Evolutionary conservation across 129 eudicot species (phyloP).

Genomic region (Sambucus nigra): DNA sequence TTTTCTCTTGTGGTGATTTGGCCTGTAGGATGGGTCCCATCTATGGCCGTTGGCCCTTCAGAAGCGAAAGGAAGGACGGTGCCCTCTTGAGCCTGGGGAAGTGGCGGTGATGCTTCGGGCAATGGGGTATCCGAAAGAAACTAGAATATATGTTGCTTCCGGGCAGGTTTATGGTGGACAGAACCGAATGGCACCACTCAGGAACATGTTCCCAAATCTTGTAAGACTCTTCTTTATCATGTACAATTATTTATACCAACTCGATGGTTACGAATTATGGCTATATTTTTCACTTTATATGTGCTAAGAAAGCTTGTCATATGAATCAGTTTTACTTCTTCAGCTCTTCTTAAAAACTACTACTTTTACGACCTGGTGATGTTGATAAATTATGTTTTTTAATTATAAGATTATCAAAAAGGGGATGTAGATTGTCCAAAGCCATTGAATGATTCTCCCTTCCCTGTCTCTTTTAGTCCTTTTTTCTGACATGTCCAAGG

Average conservation of each 20-base stretch:
- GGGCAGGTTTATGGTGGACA: slow-evolving; percentile 99
- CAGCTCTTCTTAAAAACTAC: not conserved
- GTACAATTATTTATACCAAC: too few species aligned
- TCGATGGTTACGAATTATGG: too few species aligned
- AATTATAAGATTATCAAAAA: too few species aligned
- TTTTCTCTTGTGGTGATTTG: slow-evolving; percentile 9
- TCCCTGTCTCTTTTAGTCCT: too few species aligned
- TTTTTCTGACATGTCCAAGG: too few species aligned
- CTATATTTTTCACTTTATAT: not conserved
- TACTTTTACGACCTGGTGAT: too few species aligned
- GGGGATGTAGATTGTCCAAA: too few species aligned
- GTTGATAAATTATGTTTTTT: too few species aligned
- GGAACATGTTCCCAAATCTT: slow-evolving; percentile 98
- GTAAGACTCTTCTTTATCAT: slow-evolving; percentile 30
- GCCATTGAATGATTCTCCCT: too few species aligned
- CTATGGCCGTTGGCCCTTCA: slow-evolving; percentile 89
- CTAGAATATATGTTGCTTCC: slow-evolving; percentile 95
- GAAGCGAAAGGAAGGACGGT: slow-evolving; percentile 94
- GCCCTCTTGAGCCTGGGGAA: slow-evolving; percentile 98
- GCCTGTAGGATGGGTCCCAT: slow-evolving; percentile 87
- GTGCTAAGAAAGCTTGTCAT: not conserved
- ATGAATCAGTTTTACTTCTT: not conserved
- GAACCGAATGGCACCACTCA: slow-evolving; percentile 95
- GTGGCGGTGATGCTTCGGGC: slow-evolving; percentile 96
- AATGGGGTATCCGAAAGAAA: slow-evolving; percentile 96